Evolutionary conservation across 768 basidiomycete genomes (phyloP).

Genomic region (Mycena sanguinolenta): DNA sequence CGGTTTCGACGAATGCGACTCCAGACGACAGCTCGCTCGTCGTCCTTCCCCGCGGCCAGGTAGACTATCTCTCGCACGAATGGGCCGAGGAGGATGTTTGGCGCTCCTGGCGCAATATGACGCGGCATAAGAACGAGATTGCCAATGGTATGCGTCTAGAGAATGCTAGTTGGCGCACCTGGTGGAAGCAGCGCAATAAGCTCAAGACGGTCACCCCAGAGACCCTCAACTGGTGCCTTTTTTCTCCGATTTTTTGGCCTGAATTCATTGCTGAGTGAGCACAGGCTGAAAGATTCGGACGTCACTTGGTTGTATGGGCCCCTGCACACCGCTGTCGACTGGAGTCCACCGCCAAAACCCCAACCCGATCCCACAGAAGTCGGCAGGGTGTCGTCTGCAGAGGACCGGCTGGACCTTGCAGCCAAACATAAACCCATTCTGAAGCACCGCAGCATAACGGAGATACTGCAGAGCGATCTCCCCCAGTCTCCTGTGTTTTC

Average conservation of each 20-base stretch:
- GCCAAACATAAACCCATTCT: constrained; percentile 86
- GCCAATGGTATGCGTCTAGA: constrained; percentile 94
- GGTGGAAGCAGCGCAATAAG: constrained; percentile 99
- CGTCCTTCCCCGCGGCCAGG: constrained; percentile 91
- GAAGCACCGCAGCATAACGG: constrained; percentile 93
- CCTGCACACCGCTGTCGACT: constrained; percentile 92
- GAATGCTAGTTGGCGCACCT: constrained; percentile 98
- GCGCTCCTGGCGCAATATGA: constrained; percentile 99
- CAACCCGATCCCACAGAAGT: constrained; percentile 54
- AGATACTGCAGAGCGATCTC: constrained; percentile 85
- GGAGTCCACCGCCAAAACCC: constrained; percentile 76
- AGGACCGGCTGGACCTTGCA: constrained; percentile 65
- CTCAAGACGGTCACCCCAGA: constrained; percentile 96
- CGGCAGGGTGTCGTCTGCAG: constrained; percentile 56
- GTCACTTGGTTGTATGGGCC: constrained; percentile 99
- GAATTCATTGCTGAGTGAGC: constrained; percentile 27
- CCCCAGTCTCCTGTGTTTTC: constrained; percentile 75
- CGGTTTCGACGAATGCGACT: constrained; percentile 67
- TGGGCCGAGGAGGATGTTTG: constrained; percentile 99
- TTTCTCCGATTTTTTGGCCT: constrained; percentile 21
- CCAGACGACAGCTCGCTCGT: constrained; percentile 86
- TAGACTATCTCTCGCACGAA: constrained; percentile 98
- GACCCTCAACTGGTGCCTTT: constrained; percentile 95
- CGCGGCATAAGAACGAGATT: constrained; percentile 97
- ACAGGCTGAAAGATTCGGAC: constrained; percentile 98